Conservation (phyloP, 2,329 filamentous ascomycete species). For the Phyllosticta capitalensis region DNA sequence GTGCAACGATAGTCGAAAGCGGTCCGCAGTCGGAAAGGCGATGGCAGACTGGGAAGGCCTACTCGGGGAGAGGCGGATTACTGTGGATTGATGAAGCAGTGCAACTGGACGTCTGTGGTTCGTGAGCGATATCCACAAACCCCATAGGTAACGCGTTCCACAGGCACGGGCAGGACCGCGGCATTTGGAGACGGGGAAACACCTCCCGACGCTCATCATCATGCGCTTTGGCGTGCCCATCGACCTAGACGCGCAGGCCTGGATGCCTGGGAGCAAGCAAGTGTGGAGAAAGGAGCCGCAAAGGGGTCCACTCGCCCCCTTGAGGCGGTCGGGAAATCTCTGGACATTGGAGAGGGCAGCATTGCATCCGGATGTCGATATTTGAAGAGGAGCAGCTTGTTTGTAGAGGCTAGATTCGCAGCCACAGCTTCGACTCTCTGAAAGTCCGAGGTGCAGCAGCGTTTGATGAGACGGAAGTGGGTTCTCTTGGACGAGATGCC, state of each 20-base stretch:
- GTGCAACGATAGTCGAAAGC: not conserved
- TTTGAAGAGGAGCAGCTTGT: not conserved
- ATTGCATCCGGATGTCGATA: not conserved
- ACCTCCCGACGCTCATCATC: constrained; percentile 7
- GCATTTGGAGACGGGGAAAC: constrained; percentile 5
- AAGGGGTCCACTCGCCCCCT: not conserved
- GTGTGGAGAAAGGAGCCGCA: not conserved
- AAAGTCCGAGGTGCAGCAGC: not conserved
- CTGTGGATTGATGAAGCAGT: not conserved
- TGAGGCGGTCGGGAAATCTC: not conserved
- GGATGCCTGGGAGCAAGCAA: not conserved
- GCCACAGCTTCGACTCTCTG: not conserved
- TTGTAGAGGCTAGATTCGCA: not conserved
- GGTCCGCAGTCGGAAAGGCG: not conserved
- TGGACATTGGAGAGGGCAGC: not conserved
- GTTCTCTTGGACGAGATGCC: not conserved
- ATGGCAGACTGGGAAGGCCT: not conserved
- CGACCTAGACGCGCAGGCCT: not conserved
- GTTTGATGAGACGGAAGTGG: not conserved
- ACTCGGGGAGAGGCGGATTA: not conserved
- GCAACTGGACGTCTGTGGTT: not conserved
- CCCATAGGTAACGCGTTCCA: not conserved
- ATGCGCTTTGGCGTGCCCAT: not conserved
- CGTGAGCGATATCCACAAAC: not conserved
- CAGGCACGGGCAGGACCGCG: not conserved